phyloP scores from a whole-genome alignment of 2,329 filamentous ascomycete genomes.

The Drechslera avenae region DNA sequence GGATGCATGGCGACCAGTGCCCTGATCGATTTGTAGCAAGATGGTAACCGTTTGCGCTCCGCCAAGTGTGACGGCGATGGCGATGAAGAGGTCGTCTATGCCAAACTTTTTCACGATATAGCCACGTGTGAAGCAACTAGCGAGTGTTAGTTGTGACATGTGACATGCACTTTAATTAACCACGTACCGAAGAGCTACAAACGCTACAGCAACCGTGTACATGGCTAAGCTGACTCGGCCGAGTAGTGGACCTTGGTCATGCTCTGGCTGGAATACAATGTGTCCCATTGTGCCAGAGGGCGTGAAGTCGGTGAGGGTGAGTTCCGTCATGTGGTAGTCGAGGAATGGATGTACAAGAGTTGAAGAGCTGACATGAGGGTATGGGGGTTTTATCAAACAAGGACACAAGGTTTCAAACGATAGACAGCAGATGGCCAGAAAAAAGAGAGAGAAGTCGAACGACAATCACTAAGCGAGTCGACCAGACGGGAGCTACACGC shows the following conservation, averaged over 20 bases:
- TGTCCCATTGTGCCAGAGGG: conserved; percentile 24
- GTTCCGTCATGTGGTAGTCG: too few species aligned
- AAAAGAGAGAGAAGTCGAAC: conserved; percentile 1
- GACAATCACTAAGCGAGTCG: background rate
- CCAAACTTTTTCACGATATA: conserved; percentile 35
- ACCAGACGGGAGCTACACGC: conserved; percentile 6
- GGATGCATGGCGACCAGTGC: conserved; percentile 26
- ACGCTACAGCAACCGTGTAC: conserved; percentile 27
- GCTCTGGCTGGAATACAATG: conserved; percentile 18
- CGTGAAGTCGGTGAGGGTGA: too few species aligned
- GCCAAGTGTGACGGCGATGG: conserved; percentile 31
- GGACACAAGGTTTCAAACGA: conserved; percentile 1
- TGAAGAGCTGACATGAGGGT: conserved; percentile 18
- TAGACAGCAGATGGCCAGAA: conserved; percentile 3
- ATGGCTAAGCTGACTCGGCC: conserved; percentile 31
- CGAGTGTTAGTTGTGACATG: conserved; percentile 4
- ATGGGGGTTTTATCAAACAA: background rate
- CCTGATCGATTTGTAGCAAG: conserved; percentile 33
- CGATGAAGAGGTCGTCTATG: conserved; percentile 34
- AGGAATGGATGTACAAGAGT: conserved; percentile 4
- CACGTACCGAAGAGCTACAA: conserved; percentile 29
- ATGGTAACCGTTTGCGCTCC: conserved; percentile 34
- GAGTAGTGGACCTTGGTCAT: conserved; percentile 28
- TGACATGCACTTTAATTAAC: background rate
- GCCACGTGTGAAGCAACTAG: conserved; percentile 32